These are phyloP conservation scores for Wickerhamiella hasegawae DNA, from an alignment of 805 yeast genomes.

Conservation along the genomic window DNA sequence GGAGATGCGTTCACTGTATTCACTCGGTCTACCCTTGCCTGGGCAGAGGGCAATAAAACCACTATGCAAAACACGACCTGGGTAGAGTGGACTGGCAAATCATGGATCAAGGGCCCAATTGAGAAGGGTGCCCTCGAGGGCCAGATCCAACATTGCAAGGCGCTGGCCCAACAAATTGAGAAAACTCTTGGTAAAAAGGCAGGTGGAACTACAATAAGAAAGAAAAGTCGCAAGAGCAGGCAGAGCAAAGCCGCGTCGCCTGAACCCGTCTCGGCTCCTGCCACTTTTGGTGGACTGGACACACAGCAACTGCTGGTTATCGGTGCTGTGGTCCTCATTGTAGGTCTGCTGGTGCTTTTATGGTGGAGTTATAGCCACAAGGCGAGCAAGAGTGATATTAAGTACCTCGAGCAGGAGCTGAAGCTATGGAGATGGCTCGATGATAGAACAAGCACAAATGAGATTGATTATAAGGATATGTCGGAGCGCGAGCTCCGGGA, in stretches of 20 bases:
- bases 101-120: slow-evolving; percentile 83
- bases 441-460: slow-evolving; percentile 18
- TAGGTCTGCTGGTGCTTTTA: slow-evolving; percentile 8
- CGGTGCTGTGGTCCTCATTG: slow-evolving; percentile 5
- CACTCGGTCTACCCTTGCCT: slow-evolving; percentile 54
- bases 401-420: slow-evolving; percentile 34
- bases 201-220: slow-evolving; percentile 8
- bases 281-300: too few relatives aligned
- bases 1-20: slow-evolving; percentile 67
- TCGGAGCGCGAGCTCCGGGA: slow-evolving; percentile 10
- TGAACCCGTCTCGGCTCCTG: too few relatives aligned
- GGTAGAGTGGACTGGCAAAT: slow-evolving; percentile 77
- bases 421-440: slow-evolving; percentile 63
- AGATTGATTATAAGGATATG: slow-evolving; percentile 11
- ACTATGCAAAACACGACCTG: slow-evolving; percentile 46
- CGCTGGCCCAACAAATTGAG: slow-evolving; percentile 28
- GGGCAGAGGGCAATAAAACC: slow-evolving; percentile 56
- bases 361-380: neutral
- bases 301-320: slow-evolving; percentile 1
- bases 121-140: slow-evolving; percentile 77
- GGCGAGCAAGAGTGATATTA: slow-evolving; percentile 9
- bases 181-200: slow-evolving; percentile 11
- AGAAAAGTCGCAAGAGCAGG: slow-evolving; percentile 1
- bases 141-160: slow-evolving; percentile 46
- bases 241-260: too few relatives aligned